These are phyloP conservation scores for Phialophora expanda DNA, from an alignment of 2,329 filamentous ascomycete genomes.

Conservation along the genomic window DNA sequence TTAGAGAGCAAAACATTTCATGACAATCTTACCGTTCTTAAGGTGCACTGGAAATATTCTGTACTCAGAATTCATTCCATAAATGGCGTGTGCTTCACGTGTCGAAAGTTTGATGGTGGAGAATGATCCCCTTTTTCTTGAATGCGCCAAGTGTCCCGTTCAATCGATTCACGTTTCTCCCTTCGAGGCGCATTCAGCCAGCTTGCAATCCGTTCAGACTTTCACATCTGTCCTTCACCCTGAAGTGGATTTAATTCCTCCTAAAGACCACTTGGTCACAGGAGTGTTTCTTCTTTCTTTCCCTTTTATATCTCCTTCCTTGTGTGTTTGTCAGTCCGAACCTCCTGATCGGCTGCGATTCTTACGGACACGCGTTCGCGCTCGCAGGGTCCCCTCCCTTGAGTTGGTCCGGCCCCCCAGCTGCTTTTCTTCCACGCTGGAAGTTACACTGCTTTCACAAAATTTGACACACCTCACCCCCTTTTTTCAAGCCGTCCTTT, in stretches of 20 bases:
- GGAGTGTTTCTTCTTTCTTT: constrained; percentile 23
- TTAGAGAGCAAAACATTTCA: not conserved
- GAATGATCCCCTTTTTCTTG: constrained; percentile 16
- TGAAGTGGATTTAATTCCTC: constrained; percentile 21
- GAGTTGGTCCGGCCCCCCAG: constrained; percentile 8
- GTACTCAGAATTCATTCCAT: not conserved
- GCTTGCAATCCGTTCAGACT: constrained; percentile 17
- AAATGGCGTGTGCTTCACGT: constrained; percentile 16
- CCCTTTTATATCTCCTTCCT: constrained; percentile 20
- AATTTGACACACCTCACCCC: constrained; percentile 11
- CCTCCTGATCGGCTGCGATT: constrained; percentile 13
- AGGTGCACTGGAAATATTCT: not conserved
- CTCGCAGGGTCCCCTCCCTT: constrained; percentile 7
- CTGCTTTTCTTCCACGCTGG: constrained; percentile 6
- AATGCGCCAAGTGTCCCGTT: constrained; percentile 18
- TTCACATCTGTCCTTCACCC: constrained; percentile 15
- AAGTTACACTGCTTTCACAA: constrained; percentile 24
- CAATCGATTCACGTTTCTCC: constrained; percentile 11
- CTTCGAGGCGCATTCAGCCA: constrained; percentile 11
- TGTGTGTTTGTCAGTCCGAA: constrained; percentile 5
- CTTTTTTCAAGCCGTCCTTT: constrained; percentile 4
- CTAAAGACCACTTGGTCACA: constrained; percentile 24
- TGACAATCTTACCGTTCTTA: not conserved
- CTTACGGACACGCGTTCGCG: constrained; percentile 10
- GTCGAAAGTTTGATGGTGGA: constrained; percentile 15